Evolutionary conservation across 2,329 filamentous ascomycete species (phyloP), one percentile per base, ranked within the genome.

Genomic region (Annulohypoxylon truncatum): DNA sequence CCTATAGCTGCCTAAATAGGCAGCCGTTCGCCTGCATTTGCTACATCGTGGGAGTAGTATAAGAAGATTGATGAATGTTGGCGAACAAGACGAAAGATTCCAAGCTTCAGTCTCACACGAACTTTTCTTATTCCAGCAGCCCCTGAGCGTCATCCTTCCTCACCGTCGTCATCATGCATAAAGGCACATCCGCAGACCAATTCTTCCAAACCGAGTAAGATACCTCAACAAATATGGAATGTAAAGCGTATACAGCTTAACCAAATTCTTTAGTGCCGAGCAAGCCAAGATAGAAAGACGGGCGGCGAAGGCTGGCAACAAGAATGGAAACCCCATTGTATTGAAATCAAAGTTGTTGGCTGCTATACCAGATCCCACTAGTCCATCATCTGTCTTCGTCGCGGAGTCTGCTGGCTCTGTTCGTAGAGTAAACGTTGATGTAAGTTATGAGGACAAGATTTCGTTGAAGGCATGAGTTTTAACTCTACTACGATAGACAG

Each of bases 161-260:
- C 38, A 57, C 7, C 51, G 33, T 54, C 47, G 61, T 64, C 67
- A 90, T 87, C 83, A 91, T 92, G 78, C 62, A 72, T 9, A 86
- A 88, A 68, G 91, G 92, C 26, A 85, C 87, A 53, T 88, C 97
- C 75, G 86, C 90, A 54, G 90, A 91, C 28, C 89, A 96, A 76
- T 98, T 96, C 83, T 98, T 98, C 77, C 92, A 97, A 79, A 96
- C 94, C 28, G 92, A 94, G 93, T 96, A 81, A 80, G 89, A 78
- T 22, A 48, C 33, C 15, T 20, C 20, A 22, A 22, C 22, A 50
- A 3, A 7, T 10, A n/a, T 35, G 13, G 4, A 7, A n/a, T 35
- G 10, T 7, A 5, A 20, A 47, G 7, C 2, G 20, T 8, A 8
- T 38, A 13, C 50, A 1, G 69, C 82, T 85, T 71, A 82, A 82